A percentile compares a stretch with the other conserved stretches of the same genome.
These are phyloP conservation scores for Leccinum longicurvipes DNA, from an alignment of 768 basidiomycete species.

Conservation along the genomic window DNA sequence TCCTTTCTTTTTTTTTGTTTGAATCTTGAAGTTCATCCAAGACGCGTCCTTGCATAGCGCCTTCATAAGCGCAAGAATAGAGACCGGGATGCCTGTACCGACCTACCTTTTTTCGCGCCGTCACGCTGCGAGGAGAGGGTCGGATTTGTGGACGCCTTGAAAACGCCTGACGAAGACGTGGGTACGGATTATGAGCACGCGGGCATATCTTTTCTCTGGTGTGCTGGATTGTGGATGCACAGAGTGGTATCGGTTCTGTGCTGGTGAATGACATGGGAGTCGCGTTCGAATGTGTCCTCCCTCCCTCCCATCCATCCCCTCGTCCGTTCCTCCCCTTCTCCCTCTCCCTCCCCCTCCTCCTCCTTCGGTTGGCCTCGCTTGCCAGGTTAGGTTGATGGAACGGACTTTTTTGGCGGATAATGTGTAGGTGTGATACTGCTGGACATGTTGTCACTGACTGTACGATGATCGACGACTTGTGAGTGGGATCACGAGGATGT, in stretches of 20 bases:
- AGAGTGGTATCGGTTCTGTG: background rate
- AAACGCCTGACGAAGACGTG: background rate
- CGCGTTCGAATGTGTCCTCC: background rate
- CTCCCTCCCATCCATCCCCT: background rate
- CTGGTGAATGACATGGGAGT: background rate
- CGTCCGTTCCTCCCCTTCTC: background rate
- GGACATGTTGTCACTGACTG: background rate
- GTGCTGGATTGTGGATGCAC: background rate
- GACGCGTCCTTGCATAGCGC: background rate
- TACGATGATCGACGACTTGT: background rate
- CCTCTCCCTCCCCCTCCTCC: background rate
- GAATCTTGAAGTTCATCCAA: background rate
- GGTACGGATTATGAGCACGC: background rate
- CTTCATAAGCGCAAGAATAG: background rate
- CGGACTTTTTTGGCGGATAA: background rate
- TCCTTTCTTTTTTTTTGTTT: background rate
- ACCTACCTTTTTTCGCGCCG: too few species aligned
- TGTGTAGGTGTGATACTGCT: background rate
- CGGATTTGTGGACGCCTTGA: background rate
- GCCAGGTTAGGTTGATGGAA: background rate
- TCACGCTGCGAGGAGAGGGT: too few species aligned
- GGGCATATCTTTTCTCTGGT: background rate
- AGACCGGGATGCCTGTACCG: background rate
- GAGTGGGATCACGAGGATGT: background rate
- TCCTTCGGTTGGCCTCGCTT: background rate